Evolutionary conservation across 441 rosid genomes (phyloP).

Genomic region (Bocquillonia castaneifolia): DNA sequence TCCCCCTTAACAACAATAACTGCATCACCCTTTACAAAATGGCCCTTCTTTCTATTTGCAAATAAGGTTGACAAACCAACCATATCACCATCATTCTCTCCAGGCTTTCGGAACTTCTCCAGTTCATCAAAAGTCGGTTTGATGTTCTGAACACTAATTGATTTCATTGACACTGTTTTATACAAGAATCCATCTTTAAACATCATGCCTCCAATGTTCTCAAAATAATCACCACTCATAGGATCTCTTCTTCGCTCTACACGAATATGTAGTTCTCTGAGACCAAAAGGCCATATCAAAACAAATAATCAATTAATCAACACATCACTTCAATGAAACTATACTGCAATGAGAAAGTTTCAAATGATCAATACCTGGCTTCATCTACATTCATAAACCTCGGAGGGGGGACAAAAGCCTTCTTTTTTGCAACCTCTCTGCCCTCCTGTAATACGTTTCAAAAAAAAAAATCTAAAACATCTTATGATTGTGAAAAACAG

Average conservation of each 20-base stretch:
- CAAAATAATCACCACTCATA: constrained; percentile 90
- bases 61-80: constrained; percentile 81
- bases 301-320: constrained; percentile 9
- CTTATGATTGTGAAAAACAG: not conserved
- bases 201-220: constrained; percentile 67
- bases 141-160: constrained; percentile 68
- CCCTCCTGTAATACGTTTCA: constrained; percentile 55
- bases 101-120: constrained; percentile 79
- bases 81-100: constrained; percentile 72
- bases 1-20: constrained; percentile 93
- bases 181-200: constrained; percentile 93
- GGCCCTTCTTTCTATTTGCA: constrained; percentile 92
- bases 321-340: not conserved
- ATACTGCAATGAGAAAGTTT: constrained; percentile 2
- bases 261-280: constrained; percentile 88
- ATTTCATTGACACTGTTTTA: constrained; percentile 80
- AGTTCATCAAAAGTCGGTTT: constrained; percentile 95
- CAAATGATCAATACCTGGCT: constrained; percentile 57
- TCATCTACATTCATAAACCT: constrained; percentile 95
- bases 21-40: constrained; percentile 97
- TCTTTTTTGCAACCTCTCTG: constrained; percentile 81
- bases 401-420: constrained; percentile 91
- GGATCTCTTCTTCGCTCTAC: constrained; percentile 90
- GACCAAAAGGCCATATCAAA: constrained; percentile 3
- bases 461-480: not conserved